A percentile compares a stretch with the other conserved stretches of the same genome.
phyloP scores from a whole-genome alignment of 108 stramenopile genomes.

The Nannochloropsis salina region DNA sequence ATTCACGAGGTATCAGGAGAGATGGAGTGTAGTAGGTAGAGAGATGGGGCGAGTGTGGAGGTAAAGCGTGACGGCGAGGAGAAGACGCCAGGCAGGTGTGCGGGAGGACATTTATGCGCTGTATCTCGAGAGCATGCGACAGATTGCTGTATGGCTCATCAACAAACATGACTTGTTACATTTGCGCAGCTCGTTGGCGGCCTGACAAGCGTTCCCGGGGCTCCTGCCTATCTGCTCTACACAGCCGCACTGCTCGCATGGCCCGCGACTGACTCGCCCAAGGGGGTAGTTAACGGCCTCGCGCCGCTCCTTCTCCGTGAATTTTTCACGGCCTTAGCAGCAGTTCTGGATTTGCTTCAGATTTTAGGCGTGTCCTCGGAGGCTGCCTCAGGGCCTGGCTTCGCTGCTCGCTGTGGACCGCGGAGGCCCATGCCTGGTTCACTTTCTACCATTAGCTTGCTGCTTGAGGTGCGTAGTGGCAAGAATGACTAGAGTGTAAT shows the following conservation, averaged over 20 bases:
- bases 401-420: background rate
- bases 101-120: too few species aligned
- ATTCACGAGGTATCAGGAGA: conserved; percentile 8
- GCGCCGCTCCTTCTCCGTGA: background rate
- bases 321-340: conserved; percentile 8
- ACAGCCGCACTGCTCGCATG: background rate
- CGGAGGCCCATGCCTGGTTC: background rate
- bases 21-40: background rate
- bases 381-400: background rate
- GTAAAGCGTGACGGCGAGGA: too few species aligned
- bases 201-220: background rate
- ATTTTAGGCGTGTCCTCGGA: background rate
- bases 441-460: conserved; percentile 4
- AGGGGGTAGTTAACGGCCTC: conserved; percentile 11
- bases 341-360: background rate
- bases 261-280: background rate
- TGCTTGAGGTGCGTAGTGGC: background rate
- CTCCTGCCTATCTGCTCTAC: background rate
- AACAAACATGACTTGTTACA: too few species aligned
- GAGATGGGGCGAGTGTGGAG: background rate
- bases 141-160: too few species aligned
- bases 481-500: too few species aligned
- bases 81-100: too few species aligned
- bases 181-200: background rate
- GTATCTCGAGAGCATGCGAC: too few species aligned